Conservation (phyloP, 2,329 filamentous ascomycete species). For the Bretziella fagacearum region DNA sequence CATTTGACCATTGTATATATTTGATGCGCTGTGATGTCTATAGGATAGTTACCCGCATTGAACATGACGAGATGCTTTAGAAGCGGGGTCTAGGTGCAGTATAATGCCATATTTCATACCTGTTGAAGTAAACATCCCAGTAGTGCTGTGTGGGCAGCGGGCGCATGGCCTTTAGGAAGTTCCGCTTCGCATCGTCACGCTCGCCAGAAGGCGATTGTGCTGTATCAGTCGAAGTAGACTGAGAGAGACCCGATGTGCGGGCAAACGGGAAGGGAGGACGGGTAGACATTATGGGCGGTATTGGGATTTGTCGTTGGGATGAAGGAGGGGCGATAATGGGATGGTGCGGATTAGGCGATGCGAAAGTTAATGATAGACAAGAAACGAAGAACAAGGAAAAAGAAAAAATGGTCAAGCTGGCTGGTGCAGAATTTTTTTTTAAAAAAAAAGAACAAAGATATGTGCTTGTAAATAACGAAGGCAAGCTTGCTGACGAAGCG, state of each 20-base stretch:
- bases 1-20: not conserved
- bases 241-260: conserved; percentile 44
- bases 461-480: not conserved
- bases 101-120: too few relatives aligned
- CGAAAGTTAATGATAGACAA: conserved; percentile 1
- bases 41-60: too few relatives aligned
- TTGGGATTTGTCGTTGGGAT: not conserved
- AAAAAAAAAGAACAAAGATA: not conserved
- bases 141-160: conserved; percentile 64
- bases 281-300: conserved; percentile 31
- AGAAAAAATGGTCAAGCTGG: conserved; percentile 2
- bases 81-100: too few relatives aligned
- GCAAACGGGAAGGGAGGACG: conserved; percentile 44
- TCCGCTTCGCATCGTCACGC: conserved; percentile 66
- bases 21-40: not conserved
- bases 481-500: not conserved
- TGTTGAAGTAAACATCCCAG: conserved; percentile 56
- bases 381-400: not conserved
- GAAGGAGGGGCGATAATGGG: conserved; percentile 1
- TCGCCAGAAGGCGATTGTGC: conserved; percentile 51
- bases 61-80: too few relatives aligned
- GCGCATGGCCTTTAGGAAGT: conserved; percentile 59
- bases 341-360: not conserved
- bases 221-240: conserved; percentile 41
- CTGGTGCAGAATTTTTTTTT: conserved; percentile 4